These are phyloP conservation scores for Mortierella sp. DNA, from an alignment of 371 early-diverging fungal species.

Conservation along the genomic window DNA sequence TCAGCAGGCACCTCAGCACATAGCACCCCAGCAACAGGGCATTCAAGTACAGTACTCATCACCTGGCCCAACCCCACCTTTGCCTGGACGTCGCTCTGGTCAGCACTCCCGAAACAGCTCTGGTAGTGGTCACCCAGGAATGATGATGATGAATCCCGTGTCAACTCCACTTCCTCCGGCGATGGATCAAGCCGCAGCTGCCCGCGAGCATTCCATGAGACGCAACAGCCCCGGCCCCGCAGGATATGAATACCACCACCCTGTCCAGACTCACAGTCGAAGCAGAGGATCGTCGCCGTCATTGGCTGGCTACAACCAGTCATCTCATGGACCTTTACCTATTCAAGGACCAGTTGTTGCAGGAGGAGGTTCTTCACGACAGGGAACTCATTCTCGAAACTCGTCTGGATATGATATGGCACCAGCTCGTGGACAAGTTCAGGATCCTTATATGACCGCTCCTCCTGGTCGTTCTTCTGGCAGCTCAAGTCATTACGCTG, in stretches of 20 bases:
- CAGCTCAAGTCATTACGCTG: neutral
- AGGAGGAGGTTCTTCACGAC: conserved; percentile 22
- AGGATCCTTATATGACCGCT: conserved; percentile 24
- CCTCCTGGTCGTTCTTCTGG: conserved; percentile 9
- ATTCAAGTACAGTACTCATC: conserved; percentile 19
- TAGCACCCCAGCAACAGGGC: conserved; percentile 11
- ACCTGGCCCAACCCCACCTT: neutral
- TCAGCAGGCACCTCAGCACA: conserved; percentile 17
- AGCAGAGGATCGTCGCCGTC: conserved; percentile 50
- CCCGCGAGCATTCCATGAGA: conserved; percentile 28
- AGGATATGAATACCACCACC: conserved; percentile 26
- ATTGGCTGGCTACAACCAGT: conserved; percentile 28
- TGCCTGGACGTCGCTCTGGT: conserved; percentile 35
- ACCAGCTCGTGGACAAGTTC: conserved; percentile 25
- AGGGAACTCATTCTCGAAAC: conserved; percentile 35
- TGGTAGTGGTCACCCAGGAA: conserved; percentile 17
- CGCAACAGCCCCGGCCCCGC: conserved; percentile 31
- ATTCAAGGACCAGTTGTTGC: conserved; percentile 22
- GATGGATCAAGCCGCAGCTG: conserved; percentile 17
- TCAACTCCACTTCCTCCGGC: conserved; percentile 11
- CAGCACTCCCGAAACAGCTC: conserved; percentile 47
- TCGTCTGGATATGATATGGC: conserved; percentile 38
- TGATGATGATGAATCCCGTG: conserved; percentile 44
- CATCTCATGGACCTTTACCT: conserved; percentile 38
- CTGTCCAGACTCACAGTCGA: conserved; percentile 20